A percentile compares a stretch with the other conserved stretches of the same genome.
Conservation (phyloP, 345 rosid species). For the Arabis alpina region DNA sequence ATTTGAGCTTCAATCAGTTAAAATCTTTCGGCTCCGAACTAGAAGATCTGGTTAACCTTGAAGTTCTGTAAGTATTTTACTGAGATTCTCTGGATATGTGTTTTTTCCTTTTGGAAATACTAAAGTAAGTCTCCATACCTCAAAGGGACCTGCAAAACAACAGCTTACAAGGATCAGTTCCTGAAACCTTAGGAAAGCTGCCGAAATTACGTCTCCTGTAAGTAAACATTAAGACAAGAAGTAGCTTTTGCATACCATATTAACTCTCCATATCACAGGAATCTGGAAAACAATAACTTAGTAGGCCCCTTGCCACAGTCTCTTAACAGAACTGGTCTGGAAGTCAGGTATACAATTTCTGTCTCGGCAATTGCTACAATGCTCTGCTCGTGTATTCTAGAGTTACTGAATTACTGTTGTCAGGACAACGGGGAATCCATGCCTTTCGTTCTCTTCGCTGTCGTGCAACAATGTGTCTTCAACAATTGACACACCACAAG, state of each 20-base stretch:
- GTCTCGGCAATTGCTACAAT: not conserved
- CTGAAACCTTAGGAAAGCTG: constrained; percentile 71
- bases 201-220: constrained; percentile 75
- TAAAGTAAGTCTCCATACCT: not conserved
- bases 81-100: not conserved
- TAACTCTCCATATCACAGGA: constrained; percentile 49
- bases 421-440: constrained; percentile 81
- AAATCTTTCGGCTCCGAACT: constrained; percentile 73
- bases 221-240: constrained; percentile 40
- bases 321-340: constrained; percentile 66
- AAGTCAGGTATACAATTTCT: constrained; percentile 59
- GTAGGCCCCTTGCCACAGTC: constrained; percentile 75
- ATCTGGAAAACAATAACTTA: constrained; percentile 82
- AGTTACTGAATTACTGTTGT: constrained; percentile 30
- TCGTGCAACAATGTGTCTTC: constrained; percentile 70
- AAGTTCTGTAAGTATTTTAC: constrained; percentile 69
- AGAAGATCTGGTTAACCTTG: constrained; percentile 65
- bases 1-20: constrained; percentile 80
- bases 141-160: constrained; percentile 87
- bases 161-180: constrained; percentile 73
- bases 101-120: not conserved
- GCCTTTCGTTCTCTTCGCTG: constrained; percentile 70
- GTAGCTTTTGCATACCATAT: constrained; percentile 20
- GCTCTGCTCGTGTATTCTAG: not conserved
- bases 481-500: constrained; percentile 77